phyloP scores from a whole-genome alignment of 306 rosid genomes.

The Acacia acuminata region DNA sequence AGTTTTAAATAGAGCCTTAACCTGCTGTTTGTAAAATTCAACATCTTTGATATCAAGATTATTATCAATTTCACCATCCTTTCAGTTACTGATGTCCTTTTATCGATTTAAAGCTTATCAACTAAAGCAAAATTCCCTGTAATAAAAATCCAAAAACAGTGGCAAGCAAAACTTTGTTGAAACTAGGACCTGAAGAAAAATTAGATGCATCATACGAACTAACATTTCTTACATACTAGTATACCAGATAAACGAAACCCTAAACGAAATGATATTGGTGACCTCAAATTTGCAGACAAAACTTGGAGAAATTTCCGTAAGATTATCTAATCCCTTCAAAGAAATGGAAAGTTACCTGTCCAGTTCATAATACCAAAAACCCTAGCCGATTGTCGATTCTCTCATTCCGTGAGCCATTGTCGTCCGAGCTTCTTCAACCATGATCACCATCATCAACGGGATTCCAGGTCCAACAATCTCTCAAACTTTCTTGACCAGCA shows the following conservation, averaged over 20 bases:
- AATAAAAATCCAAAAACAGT: slow-evolving; percentile 21
- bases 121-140: slow-evolving; percentile 30
- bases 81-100: slow-evolving; percentile 39
- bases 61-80: slow-evolving; percentile 97
- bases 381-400: too few species aligned
- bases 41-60: slow-evolving; percentile 77
- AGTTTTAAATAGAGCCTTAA: slow-evolving; percentile 88
- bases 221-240: not conserved
- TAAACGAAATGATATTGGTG: too few species aligned
- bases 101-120: slow-evolving; percentile 28
- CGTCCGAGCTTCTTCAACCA: too few species aligned
- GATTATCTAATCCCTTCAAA: too few species aligned
- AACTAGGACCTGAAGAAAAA: not conserved
- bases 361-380: too few species aligned
- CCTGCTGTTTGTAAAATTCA: slow-evolving; percentile 91
- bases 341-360: too few species aligned
- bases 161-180: slow-evolving; percentile 18
- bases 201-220: not conserved
- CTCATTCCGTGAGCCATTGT: too few species aligned
- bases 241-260: not conserved
- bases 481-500: too few species aligned
- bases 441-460: too few species aligned
- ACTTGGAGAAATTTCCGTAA: too few species aligned
- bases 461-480: too few species aligned
- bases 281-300: too few species aligned